Percentiles rank a stretch among this genome's conserved stretches.
phyloP scores from a whole-genome alignment of 148 eudicot species.

The Chenopodium quinoa region DNA sequence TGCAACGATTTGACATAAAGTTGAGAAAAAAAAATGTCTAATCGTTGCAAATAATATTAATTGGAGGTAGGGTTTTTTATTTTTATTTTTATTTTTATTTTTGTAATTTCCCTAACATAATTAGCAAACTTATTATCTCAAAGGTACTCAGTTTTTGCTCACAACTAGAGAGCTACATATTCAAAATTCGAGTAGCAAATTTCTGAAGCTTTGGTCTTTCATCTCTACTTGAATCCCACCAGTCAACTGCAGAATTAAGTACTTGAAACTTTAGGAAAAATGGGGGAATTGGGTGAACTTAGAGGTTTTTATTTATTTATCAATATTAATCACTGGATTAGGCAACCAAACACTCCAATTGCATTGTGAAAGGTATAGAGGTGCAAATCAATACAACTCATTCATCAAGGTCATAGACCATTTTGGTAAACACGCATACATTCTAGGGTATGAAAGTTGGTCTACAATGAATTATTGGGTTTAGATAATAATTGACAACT shows the following conservation, averaged over 20 bases:
- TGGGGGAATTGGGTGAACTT: neutral
- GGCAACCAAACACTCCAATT: neutral
- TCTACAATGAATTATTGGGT: neutral
- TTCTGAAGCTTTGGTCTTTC: neutral
- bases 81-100: too few species aligned
- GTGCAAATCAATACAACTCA: neutral
- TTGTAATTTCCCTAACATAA: neutral
- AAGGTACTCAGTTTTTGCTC: constrained; percentile 8
- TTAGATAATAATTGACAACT: neutral
- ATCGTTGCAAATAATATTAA: too few species aligned
- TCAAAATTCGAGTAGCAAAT: neutral
- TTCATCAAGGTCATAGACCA: neutral
- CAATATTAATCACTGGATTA: neutral
- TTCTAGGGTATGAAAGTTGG: neutral
- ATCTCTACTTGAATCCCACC: neutral
- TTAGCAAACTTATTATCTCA: constrained; percentile 1
- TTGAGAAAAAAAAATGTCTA: too few species aligned
- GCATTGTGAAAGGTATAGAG: neutral
- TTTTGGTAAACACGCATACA: constrained; percentile 13
- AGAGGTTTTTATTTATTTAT: neutral
- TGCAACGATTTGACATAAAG: too few species aligned
- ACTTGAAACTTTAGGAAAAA: neutral
- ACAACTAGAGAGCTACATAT: neutral
- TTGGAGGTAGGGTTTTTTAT: too few species aligned
- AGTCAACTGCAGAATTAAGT: neutral